Evolutionary conservation across 2,329 filamentous ascomycete species (phyloP).

Genomic region (Bertia moriformis): DNA sequence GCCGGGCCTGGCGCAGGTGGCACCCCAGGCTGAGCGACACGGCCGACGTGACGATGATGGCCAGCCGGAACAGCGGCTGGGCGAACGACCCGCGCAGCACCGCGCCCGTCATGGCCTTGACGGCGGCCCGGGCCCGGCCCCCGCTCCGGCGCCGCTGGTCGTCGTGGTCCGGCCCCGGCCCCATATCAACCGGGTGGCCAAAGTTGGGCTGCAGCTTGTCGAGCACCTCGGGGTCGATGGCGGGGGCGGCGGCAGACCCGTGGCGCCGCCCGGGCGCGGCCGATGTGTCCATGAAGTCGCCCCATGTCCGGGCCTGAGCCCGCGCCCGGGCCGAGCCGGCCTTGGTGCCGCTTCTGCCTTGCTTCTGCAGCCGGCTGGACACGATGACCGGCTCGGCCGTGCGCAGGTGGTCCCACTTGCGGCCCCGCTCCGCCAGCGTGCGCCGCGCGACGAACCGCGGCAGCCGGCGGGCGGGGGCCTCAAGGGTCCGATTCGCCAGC

Average conservation of each 20-base stretch:
- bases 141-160: too few relatives aligned
- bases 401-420: neutral
- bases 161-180: too few relatives aligned
- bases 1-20: slow-evolving; percentile 53
- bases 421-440: neutral
- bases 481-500: neutral
- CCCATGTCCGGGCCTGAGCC: neutral
- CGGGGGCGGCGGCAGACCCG: too few relatives aligned
- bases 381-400: neutral
- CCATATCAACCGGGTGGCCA: neutral
- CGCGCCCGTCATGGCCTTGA: slow-evolving; percentile 49
- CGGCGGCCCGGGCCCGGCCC: slow-evolving; percentile 28
- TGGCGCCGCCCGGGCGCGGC: neutral
- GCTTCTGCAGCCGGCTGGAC: neutral
- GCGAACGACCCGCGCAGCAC: slow-evolving; percentile 72
- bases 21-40: slow-evolving; percentile 66
- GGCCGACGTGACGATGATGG: slow-evolving; percentile 70
- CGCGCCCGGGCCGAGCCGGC: too few relatives aligned
- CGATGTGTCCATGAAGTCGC: neutral
- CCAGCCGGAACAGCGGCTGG: slow-evolving; percentile 68
- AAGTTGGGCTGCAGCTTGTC: neutral
- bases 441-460: neutral
- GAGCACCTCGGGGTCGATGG: neutral
- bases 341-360: too few relatives aligned
- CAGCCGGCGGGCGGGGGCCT: neutral